Evolutionary conservation across 331 rosid species (phyloP).

Genomic region (Erythrophleum ivorense): DNA sequence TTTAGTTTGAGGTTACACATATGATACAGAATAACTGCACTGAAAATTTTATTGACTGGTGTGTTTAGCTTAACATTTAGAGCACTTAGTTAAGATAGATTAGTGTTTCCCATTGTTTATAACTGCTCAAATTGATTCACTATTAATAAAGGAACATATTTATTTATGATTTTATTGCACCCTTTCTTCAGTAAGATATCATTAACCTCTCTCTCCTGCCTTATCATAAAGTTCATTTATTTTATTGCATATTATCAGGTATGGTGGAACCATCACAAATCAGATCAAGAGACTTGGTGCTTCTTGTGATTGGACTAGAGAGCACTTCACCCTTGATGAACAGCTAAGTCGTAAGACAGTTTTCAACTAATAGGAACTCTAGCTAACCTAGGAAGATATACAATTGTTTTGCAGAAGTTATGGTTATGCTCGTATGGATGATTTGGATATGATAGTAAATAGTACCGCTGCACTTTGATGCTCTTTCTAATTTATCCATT

Average conservation of each 20-base stretch:
- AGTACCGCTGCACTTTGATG: slow-evolving; percentile 2
- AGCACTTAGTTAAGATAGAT: neutral
- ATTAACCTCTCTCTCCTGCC: neutral
- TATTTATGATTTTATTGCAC: slow-evolving; percentile 1
- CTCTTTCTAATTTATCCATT: neutral
- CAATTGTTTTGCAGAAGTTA: neutral
- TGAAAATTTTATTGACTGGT: neutral
- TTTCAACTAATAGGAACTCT: slow-evolving; percentile 56
- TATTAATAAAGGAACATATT: slow-evolving; percentile 6
- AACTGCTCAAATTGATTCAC: neutral
- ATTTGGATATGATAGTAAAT: slow-evolving; percentile 24
- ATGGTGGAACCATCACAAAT: slow-evolving; percentile 92
- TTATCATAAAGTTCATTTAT: slow-evolving; percentile 25
- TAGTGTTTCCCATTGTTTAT: neutral
- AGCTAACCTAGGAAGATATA: slow-evolving; percentile 28
- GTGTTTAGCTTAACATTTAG: slow-evolving; percentile 8
- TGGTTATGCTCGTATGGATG: slow-evolving; percentile 4
- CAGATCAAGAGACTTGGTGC: slow-evolving; percentile 99
- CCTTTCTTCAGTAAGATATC: slow-evolving; percentile 19
- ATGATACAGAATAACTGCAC: neutral
- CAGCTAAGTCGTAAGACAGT: slow-evolving; percentile 98
- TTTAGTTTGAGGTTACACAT: neutral
- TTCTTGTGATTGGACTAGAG: slow-evolving; percentile 98
- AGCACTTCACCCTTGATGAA: slow-evolving; percentile 95
- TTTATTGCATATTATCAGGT: slow-evolving; percentile 53